Percentiles rank a stretch among this genome's conserved stretches.
phyloP scores from a whole-genome alignment of 2,329 filamentous ascomycete species.

The Monosporascus ibericus region DNA sequence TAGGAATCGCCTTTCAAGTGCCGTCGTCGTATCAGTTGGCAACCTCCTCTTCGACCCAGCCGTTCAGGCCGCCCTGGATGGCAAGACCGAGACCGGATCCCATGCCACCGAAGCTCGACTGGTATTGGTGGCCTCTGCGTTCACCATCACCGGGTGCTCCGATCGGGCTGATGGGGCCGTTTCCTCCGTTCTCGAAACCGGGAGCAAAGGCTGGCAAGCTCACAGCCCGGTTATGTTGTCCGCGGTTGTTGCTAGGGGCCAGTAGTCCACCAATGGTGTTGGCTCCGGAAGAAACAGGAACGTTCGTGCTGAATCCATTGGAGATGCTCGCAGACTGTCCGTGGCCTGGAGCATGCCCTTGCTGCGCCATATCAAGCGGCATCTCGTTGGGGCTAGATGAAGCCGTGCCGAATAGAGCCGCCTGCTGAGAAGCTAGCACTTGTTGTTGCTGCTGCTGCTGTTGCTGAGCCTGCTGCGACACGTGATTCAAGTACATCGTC shows the following conservation, averaged over 20 bases:
- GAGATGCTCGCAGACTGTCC: constrained; percentile 61
- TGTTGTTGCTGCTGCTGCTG: constrained; percentile 73
- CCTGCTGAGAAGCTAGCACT: constrained; percentile 68
- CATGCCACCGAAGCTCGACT: constrained; percentile 56
- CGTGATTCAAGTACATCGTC: constrained; percentile 87
- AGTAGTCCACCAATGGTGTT: constrained; percentile 73
- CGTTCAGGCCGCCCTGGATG: constrained; percentile 58
- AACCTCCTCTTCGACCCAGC: constrained; percentile 63
- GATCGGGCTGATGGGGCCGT: constrained; percentile 42
- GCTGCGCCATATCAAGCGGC: constrained; percentile 52
- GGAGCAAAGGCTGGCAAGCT: constrained; percentile 72
- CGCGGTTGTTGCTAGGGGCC: constrained; percentile 59
- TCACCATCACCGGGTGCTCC: constrained; percentile 44
- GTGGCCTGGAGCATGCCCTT: constrained; percentile 56
- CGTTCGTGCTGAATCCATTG: constrained; percentile 53
- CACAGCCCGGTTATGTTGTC: constrained; percentile 72
- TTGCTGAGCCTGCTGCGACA: constrained; percentile 64
- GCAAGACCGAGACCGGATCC: constrained; percentile 54
- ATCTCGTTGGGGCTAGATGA: constrained; percentile 53
- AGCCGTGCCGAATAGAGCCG: constrained; percentile 71
- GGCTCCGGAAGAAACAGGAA: constrained; percentile 43
- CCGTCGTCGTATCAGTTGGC: constrained; percentile 39
- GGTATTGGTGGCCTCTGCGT: constrained; percentile 61
- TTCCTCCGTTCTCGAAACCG: constrained; percentile 55
- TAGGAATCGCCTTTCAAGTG: constrained; percentile 6